These are phyloP conservation scores for Ceriops zippeliana DNA, from an alignment of 345 rosid genomes.

Conservation along the genomic window DNA sequence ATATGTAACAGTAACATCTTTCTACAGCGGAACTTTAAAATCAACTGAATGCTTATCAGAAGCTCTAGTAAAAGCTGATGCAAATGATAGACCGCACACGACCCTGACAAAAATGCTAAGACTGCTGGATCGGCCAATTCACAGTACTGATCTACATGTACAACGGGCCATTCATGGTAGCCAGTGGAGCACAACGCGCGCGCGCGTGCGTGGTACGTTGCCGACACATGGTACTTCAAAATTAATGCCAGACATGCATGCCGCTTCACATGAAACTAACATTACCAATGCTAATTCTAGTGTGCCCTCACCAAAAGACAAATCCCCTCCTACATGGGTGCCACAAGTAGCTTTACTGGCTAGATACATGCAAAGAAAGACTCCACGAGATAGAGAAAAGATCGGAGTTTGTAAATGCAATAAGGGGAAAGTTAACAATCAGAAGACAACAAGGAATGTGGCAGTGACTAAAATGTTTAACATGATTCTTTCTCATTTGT, in stretches of 20 bases:
- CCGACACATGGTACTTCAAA: constrained; percentile 26
- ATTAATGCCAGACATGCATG: background rate
- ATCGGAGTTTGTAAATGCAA: background rate
- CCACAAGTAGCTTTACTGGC: background rate
- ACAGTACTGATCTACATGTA: background rate
- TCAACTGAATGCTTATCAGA: too few species aligned
- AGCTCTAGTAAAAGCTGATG: too few species aligned
- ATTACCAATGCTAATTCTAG: constrained; percentile 2
- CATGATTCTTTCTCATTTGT: constrained; percentile 1
- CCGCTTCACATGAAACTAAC: constrained; percentile 6
- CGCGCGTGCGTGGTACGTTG: constrained; percentile 10
- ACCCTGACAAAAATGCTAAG: background rate
- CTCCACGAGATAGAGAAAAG: background rate
- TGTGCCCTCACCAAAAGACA: constrained; percentile 27
- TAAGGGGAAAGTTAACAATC: constrained; percentile 7
- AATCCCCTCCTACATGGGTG: background rate
- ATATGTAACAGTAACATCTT: too few species aligned
- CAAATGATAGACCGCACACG: too few species aligned
- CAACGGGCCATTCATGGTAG: background rate
- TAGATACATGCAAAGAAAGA: background rate
- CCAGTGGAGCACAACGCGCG: constrained; percentile 10
- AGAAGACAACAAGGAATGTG: constrained; percentile 26
- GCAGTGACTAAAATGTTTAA: constrained; percentile 15
- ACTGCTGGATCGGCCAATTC: constrained; percentile 4
- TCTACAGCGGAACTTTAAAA: too few species aligned